Conservation (phyloP, 2,329 filamentous ascomycete species). For the Tolypocladium ovalisporum region DNA sequence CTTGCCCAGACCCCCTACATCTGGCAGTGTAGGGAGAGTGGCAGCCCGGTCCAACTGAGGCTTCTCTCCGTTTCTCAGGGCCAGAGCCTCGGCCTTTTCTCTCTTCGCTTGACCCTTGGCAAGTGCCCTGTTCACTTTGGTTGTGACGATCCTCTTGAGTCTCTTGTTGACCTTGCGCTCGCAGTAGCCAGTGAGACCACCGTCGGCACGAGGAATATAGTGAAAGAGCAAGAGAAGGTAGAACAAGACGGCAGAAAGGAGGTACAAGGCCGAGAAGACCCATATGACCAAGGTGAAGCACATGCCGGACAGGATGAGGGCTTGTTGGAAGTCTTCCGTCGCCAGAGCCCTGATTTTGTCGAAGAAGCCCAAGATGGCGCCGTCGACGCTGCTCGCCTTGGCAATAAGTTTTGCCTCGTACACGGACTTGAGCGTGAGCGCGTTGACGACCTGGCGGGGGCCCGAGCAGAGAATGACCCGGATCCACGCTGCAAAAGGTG, state of each 20-base stretch:
- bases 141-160: slow-evolving; percentile 72
- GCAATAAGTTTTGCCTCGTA: slow-evolving; percentile 63
- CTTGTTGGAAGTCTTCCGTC: slow-evolving; percentile 63
- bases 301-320: slow-evolving; percentile 80
- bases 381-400: slow-evolving; percentile 40
- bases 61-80: slow-evolving; percentile 43
- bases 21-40: slow-evolving; percentile 54
- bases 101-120: slow-evolving; percentile 61
- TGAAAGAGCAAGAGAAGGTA: slow-evolving; percentile 88
- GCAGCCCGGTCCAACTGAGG: slow-evolving; percentile 42
- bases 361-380: slow-evolving; percentile 66
- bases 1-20: slow-evolving; percentile 17
- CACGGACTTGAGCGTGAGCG: slow-evolving; percentile 76
- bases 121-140: slow-evolving; percentile 80
- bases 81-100: slow-evolving; percentile 39
- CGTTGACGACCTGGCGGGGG: slow-evolving; percentile 85
- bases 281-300: slow-evolving; percentile 84
- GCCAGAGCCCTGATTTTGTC: slow-evolving; percentile 68
- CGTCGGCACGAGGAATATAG: slow-evolving; percentile 75
- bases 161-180: slow-evolving; percentile 83
- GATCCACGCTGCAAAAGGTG: slow-evolving; percentile 56
- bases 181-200: slow-evolving; percentile 75
- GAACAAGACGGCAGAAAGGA: slow-evolving; percentile 65
- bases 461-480: slow-evolving; percentile 85
- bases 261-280: slow-evolving; percentile 66